phyloP scores from a whole-genome alignment of 805 yeast species.

The Brettanomyces bruxellensis region DNA sequence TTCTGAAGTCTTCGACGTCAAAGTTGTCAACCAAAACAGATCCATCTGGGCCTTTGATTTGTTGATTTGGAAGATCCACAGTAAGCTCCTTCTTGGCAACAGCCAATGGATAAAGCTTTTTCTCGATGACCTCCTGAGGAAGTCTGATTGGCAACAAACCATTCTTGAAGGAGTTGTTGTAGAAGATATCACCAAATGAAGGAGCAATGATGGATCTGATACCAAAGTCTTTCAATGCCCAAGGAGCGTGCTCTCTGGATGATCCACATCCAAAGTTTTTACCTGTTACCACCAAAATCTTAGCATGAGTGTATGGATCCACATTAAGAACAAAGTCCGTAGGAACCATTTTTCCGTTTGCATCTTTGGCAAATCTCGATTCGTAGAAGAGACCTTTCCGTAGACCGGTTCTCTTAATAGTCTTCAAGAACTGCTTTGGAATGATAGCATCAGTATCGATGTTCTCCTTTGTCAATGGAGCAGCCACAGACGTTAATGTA shows the following conservation, averaged over 20 bases:
- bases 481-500: constrained; percentile 76
- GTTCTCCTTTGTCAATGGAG: constrained; percentile 90
- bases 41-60: constrained; percentile 56
- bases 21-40: constrained; percentile 74
- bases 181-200: constrained; percentile 96
- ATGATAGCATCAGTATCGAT: constrained; percentile 98
- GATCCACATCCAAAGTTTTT: constrained; percentile 99
- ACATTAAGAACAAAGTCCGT: constrained; percentile 91
- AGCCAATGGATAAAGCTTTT: constrained; percentile 75
- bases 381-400: constrained; percentile 86
- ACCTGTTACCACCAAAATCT: constrained; percentile 85
- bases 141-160: constrained; percentile 89
- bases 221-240: constrained; percentile 98
- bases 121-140: constrained; percentile 64
- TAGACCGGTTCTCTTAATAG: constrained; percentile 95
- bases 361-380: constrained; percentile 64
- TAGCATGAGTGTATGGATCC: constrained; percentile 71
- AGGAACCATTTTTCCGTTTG: constrained; percentile 60
- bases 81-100: constrained; percentile 60
- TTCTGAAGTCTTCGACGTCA: constrained; percentile 85
- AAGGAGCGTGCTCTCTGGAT: constrained; percentile 98
- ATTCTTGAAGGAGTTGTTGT: constrained; percentile 94
- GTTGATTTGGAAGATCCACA: constrained; percentile 82
- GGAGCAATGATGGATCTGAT: constrained; percentile 95
- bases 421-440: constrained; percentile 96